Base-by-base conservation (phyloP, 176 grass and related monocot genomes). In the Oryza brachyantha region DNA sequence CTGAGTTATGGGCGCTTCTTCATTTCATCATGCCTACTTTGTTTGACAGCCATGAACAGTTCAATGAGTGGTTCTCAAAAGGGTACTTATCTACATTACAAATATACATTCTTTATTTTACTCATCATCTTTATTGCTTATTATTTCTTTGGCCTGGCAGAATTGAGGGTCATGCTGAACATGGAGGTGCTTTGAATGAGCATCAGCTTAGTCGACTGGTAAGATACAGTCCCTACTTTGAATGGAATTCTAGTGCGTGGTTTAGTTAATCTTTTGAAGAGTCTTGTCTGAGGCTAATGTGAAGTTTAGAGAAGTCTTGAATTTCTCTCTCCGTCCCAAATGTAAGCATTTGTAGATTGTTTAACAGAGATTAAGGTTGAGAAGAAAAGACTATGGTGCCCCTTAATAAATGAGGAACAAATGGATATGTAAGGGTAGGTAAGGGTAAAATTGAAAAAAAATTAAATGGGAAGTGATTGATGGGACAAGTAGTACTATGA, bases 1-100 rank as follows among this genome's bases (percentile, higher is more conserved):
- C 96, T 81, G 96, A 99, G 75, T 66, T 99, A 73, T 99, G 96
- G 96, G 96, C 96, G 16, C 90, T 99, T 86, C 96, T 99, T 81
- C 96, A 99, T 84, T 99, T 99, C 75, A 99, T 99, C 76, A 99
- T 99, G 96, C 96, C 96, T 27, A 99, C 96, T 74, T 89, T 99
- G 61, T 99, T 99, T 93, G 96, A 99, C 60, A 99, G 96, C 64
- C 96, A 99, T 63, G 96, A 99, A 62, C 96, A 99, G 82, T 99
- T 99, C 58, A 96, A 93, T 27, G 96, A 99, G 78, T 99, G 96
- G 96, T 99, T 99, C 83, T 95, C 96, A 43, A 99, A 99, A 73
- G 96, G 96, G 96, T 99, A 99, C 40, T 31, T 29, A 59, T 85
- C 62, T 64, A 11, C 35, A 40, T 21, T 12, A 77, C 41, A 58